These are phyloP conservation scores for Ogataea nakhonphanomensis DNA, from an alignment of 805 yeast genomes.

Conservation along the genomic window DNA sequence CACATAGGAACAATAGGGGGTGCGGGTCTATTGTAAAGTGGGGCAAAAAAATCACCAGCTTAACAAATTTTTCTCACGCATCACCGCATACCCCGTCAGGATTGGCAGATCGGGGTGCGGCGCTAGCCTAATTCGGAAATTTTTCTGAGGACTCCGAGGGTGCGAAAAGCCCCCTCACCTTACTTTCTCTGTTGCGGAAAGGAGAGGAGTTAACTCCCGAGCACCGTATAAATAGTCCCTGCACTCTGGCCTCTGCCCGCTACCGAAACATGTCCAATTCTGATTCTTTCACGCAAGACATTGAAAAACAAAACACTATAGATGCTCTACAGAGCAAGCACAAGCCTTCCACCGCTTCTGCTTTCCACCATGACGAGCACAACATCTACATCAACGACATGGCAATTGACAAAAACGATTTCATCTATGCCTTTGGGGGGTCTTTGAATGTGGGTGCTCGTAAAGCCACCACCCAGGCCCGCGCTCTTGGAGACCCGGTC, in stretches of 20 bases:
- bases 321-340: conserved; percentile 3
- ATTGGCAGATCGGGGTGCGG: conserved; percentile 5
- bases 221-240: conserved; percentile 5
- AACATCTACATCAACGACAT: conserved; percentile 40
- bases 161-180: conserved; percentile 4
- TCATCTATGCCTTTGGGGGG: conserved; percentile 64
- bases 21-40: conserved; percentile 1
- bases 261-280: conserved; percentile 17
- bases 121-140: conserved; percentile 3
- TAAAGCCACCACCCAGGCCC: conserved; percentile 23
- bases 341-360: conserved; percentile 18
- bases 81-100: conserved; percentile 7
- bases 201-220: conserved; percentile 5
- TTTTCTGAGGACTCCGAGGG: conserved; percentile 9
- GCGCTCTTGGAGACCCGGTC: conserved; percentile 43
- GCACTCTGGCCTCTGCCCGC: not conserved
- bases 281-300: conserved; percentile 25
- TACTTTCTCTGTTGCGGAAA: not conserved
- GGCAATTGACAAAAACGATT: conserved; percentile 49
- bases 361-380: conserved; percentile 40
- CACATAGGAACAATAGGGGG: conserved; percentile 1
- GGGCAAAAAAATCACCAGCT: not conserved
- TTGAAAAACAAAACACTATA: conserved; percentile 26
- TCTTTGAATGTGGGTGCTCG: conserved; percentile 42
- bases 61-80: not conserved